These are phyloP conservation scores for Paramecium sonneborni DNA, from an alignment of 73 alveolate species.

Conservation along the genomic window DNA sequence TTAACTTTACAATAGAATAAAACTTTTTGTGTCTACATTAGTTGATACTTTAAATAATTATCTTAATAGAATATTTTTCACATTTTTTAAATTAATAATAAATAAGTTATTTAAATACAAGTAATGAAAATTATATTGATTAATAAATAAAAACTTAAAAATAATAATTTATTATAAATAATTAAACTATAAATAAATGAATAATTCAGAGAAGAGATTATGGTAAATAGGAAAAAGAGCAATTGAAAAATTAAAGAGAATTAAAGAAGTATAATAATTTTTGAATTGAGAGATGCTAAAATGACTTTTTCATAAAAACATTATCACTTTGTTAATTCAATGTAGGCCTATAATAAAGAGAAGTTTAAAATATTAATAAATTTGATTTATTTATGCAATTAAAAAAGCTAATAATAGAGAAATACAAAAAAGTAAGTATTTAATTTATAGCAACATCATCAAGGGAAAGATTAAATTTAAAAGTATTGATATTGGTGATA, in stretches of 20 bases:
- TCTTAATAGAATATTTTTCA: too few relatives aligned
- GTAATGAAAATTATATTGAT: too few relatives aligned
- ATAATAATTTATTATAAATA: not conserved
- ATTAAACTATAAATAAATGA: not conserved
- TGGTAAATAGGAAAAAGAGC: slow-evolving; percentile 94
- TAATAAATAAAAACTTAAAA: not conserved
- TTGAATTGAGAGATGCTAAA: slow-evolving; percentile 91
- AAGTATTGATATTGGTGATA: slow-evolving; percentile 61
- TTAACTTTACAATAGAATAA: too few relatives aligned
- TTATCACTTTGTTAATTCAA: slow-evolving; percentile 66
- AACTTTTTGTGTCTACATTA: too few relatives aligned
- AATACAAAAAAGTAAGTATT: slow-evolving; percentile 62
- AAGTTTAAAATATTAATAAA: slow-evolving; percentile 83
- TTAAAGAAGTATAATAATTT: slow-evolving; percentile 76
- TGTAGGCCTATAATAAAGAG: slow-evolving; percentile 64
- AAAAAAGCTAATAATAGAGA: slow-evolving; percentile 64
- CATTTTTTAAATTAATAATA: too few relatives aligned
- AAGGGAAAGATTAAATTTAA: slow-evolving; percentile 72
- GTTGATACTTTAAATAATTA: too few relatives aligned
- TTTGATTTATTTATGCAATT: slow-evolving; percentile 80
- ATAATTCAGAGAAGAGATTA: slow-evolving; percentile 67
- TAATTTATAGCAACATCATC: slow-evolving; percentile 75
- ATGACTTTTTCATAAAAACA: slow-evolving; percentile 78
- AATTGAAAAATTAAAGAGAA: slow-evolving; percentile 62
- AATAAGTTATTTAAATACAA: too few relatives aligned